Base-by-base conservation (phyloP, 2,329 filamentous ascomycete genomes). In the Coniochaeta hoffmannii region DNA sequence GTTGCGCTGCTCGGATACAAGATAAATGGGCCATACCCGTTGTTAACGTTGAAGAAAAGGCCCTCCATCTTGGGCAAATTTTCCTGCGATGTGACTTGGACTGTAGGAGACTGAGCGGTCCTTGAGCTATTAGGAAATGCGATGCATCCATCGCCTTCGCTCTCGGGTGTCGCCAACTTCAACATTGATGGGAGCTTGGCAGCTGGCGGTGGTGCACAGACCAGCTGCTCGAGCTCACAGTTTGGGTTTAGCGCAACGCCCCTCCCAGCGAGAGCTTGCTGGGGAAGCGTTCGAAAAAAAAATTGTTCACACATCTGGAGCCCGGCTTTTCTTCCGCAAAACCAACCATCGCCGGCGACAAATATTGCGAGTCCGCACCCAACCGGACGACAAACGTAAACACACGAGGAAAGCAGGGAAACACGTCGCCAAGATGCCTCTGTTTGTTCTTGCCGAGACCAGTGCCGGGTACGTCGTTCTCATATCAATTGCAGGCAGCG, bases 371-470 rank as follows among this genome's bases (percentile, higher is more conserved):
- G 54, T 54, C 50, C 41, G 28, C 32, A 51, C 26, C 7, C 26
- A n/a, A 51, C 49, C 49, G 49, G 49, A 51, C 49, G n/a, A 19
- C 49, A 14, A 51, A 28, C 14, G 19, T 14, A 5, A 26, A 19
- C 26, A 31, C 11, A 51, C 51, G 38, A 58, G 53, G 55, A 55
- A 57, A 59, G 58, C 60, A 54, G 60, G 52, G 49, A 54, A 53
- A 38, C 32, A 53, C 54, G 50, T 64, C 62, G 64, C 65, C 73
- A 84, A 63, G 62, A 94, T 94, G 89, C 88, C 88, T 76, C 85
- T 94, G 71, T 95, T 96, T 76, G 89, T 97, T 76, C 86, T 97
- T 66, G 88, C 88, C 68, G 92, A 97, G 77, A 97, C 92, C 72
- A 90, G 89, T 75, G 92, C 92, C 72, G 82, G 81, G 81, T 85